phyloP scores from a whole-genome alignment of 1,284 basidiomycete genomes.

The Naganishia sp. region DNA sequence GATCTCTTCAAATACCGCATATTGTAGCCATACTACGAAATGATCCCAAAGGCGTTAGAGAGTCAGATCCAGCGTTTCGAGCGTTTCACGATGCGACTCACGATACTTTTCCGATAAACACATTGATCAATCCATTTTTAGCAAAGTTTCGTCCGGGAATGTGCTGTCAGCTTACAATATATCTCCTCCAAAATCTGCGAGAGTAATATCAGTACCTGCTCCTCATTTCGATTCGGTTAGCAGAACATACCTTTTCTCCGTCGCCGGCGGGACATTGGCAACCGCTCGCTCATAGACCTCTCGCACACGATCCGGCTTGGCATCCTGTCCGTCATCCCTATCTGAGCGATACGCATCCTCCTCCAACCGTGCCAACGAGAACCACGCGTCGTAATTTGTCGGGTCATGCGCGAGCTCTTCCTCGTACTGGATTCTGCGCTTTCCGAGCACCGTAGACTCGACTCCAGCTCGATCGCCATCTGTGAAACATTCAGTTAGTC shows the following conservation, averaged over 20 bases:
- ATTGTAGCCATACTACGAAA: constrained; percentile 78
- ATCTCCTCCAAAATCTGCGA: constrained; percentile 86
- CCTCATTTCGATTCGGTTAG: neutral
- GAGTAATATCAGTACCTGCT: neutral
- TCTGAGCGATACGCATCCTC: constrained; percentile 80
- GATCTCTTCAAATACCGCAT: constrained; percentile 95
- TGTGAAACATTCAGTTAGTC: constrained; percentile 9
- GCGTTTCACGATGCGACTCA: constrained; percentile 30
- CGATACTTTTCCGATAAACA: constrained; percentile 34
- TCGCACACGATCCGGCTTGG: constrained; percentile 65
- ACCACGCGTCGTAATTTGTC: constrained; percentile 97
- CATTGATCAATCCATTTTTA: constrained; percentile 3
- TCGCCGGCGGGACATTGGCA: constrained; percentile 85
- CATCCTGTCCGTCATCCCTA: constrained; percentile 69
- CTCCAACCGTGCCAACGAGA: constrained; percentile 91
- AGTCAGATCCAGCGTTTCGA: neutral
- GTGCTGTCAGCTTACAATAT: constrained; percentile 68
- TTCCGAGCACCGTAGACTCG: constrained; percentile 92
- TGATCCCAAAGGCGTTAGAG: neutral
- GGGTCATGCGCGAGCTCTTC: constrained; percentile 86
- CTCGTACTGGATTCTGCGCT: constrained; percentile 95
- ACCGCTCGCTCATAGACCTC: constrained; percentile 97
- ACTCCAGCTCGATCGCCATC: constrained; percentile 82
- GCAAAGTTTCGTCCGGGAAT: constrained; percentile 5
- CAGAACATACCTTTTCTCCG: constrained; percentile 56